These are phyloP conservation scores for Cyamopsis tetragonoloba DNA, from an alignment of 306 rosid genomes.

Conservation along the genomic window DNA sequence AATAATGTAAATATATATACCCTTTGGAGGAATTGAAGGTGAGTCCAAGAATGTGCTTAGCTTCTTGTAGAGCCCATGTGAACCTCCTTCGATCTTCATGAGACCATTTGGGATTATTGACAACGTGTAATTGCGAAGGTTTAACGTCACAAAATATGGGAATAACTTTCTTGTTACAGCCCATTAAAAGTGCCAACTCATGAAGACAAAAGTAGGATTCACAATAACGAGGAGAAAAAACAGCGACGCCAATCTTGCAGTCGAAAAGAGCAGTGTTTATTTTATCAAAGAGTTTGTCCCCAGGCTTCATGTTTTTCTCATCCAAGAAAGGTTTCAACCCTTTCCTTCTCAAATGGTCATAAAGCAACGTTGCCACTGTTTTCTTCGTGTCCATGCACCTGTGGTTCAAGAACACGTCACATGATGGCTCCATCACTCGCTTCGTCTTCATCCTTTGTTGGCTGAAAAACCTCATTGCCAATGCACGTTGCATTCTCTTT, in stretches of 20 bases:
- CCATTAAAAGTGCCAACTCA: slow-evolving; percentile 67
- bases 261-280: slow-evolving; percentile 54
- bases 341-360: slow-evolving; percentile 47
- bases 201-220: slow-evolving; percentile 86
- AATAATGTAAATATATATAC: slow-evolving; percentile 24
- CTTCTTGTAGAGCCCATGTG: slow-evolving; percentile 59
- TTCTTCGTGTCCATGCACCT: slow-evolving; percentile 71
- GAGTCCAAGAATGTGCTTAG: slow-evolving; percentile 62
- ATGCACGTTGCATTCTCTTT: slow-evolving; percentile 35
- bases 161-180: slow-evolving; percentile 61
- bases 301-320: slow-evolving; percentile 79
- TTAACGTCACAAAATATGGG: slow-evolving; percentile 83
- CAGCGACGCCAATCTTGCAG: slow-evolving; percentile 68
- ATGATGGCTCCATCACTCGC: slow-evolving; percentile 38
- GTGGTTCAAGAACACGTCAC: slow-evolving; percentile 82
- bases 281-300: slow-evolving; percentile 79
- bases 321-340: slow-evolving; percentile 66
- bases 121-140: slow-evolving; percentile 60
- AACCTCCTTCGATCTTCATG: slow-evolving; percentile 41
- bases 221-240: slow-evolving; percentile 75
- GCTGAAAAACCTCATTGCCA: slow-evolving; percentile 31
- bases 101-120: slow-evolving; percentile 28
- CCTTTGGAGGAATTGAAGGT: slow-evolving; percentile 65
- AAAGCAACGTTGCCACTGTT: slow-evolving; percentile 60
- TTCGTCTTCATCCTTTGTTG: slow-evolving; percentile 23